Evolutionary conservation across 371 early-diverging fungal species (phyloP).

Genomic region (Zychaea mexicana): DNA sequence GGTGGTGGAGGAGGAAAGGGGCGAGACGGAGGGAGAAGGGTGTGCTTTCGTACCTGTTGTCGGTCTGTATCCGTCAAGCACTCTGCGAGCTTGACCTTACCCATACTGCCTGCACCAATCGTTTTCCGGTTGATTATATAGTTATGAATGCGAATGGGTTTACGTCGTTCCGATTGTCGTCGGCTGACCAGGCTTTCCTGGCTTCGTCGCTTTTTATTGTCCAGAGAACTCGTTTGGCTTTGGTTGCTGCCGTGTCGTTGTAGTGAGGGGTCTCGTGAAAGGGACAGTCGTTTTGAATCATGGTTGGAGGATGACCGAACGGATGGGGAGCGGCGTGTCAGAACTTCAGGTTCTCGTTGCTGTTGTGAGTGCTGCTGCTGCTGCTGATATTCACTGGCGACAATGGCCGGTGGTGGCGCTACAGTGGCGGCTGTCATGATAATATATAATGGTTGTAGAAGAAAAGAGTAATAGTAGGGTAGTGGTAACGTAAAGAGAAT

Average conservation of each 20-base stretch:
- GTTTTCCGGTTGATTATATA: slow-evolving; percentile 70
- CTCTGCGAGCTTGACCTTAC: slow-evolving; percentile 95
- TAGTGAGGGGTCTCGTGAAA: slow-evolving; percentile 10
- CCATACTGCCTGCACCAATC: slow-evolving; percentile 97
- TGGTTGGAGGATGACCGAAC: slow-evolving; percentile 9
- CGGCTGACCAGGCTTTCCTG: slow-evolving; percentile 22
- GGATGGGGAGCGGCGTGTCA: slow-evolving; percentile 11
- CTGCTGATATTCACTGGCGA: slow-evolving; percentile 2
- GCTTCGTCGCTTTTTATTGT: slow-evolving; percentile 15
- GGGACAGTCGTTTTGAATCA: slow-evolving; percentile 9
- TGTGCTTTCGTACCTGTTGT: slow-evolving; percentile 38
- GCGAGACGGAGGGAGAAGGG: background rate
- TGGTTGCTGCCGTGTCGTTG: slow-evolving; percentile 13
- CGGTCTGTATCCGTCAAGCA: slow-evolving; percentile 40
- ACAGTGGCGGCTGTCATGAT: slow-evolving; percentile 25
- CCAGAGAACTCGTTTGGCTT: slow-evolving; percentile 14
- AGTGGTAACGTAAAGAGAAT: background rate
- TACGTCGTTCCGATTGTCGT: slow-evolving; percentile 37
- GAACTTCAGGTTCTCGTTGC: slow-evolving; percentile 14
- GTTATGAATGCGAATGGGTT: slow-evolving; percentile 39
- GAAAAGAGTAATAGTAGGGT: slow-evolving; percentile 3
- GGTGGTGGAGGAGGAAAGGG: background rate
- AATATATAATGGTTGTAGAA: background rate
- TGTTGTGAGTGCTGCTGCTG: background rate
- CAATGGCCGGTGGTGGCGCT: slow-evolving; percentile 14